Evolutionary conservation across 148 eudicot species (phyloP), one percentile per base, ranked within the genome.

Genomic region (Fagopyrum esculentum): DNA sequence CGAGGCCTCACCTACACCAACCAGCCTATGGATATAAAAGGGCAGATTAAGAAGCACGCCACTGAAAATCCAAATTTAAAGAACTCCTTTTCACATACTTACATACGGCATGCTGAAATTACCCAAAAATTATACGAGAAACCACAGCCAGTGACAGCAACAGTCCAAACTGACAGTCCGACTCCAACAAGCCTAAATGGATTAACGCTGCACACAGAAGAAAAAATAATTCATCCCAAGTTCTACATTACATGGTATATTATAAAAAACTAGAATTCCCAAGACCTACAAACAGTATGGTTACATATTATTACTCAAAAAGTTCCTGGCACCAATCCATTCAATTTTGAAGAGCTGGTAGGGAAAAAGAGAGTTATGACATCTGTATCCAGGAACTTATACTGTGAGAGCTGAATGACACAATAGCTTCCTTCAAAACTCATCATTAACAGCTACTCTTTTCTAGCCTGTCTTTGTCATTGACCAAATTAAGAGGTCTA

Each of bases 1-100:
- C 64, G 96, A 93, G 70, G 98, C 98, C 86, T 93, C 97, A 76
- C 98, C 98, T 77, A 93, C 98, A 83, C 98, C 96, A 76, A 93
- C 98, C 73, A 93, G 84, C 98, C 98, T 93, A 78, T 19, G 76
- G 55, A 49, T 71, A 51, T 44, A 70, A 11, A 71, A 72, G 30
- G n/a, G 40, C 63, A 61, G 54, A 47, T 15, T 56, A 69, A 69
- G 19, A 64, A 71, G 17, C 8, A 79, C 12, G 6, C 63, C 69
- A 73, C 51, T 35, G 46, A n/a, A 49, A 16, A 19, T 12, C 29
- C 2, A 55, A 8, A 10, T 52, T 22, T 22, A 16, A 61, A 40
- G 9, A 45, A 49, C 63, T 9, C 63, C 55, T 50, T 50, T 60
- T 68, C 26, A 49, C 48, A 22, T 17, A 86, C 96, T 81, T 84